phyloP scores from a whole-genome alignment of 352 stramenopile genomes.

The Blastocystis sp. region DNA sequence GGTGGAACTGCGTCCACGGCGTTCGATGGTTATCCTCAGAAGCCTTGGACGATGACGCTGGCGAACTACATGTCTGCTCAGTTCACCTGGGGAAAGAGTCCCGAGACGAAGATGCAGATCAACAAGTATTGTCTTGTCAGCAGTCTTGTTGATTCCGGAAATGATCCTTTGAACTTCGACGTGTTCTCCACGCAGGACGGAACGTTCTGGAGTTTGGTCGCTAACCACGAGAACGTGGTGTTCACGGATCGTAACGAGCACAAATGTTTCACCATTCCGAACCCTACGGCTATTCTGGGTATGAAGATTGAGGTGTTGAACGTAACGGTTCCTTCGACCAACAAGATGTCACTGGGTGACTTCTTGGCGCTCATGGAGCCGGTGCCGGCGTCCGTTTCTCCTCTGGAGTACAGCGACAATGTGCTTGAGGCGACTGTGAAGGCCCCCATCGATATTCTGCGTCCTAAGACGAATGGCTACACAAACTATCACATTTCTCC shows the following conservation, averaged over 20 bases:
- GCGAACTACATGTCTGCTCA: not conserved
- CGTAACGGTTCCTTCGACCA: not conserved
- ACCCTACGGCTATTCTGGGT: not conserved
- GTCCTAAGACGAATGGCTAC: not conserved
- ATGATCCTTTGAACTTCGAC: not conserved
- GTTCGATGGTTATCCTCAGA: not conserved
- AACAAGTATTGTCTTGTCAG: slow-evolving; percentile 19
- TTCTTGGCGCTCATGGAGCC: not conserved
- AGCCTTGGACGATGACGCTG: not conserved
- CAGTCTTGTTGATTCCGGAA: not conserved
- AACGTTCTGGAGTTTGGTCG: not conserved
- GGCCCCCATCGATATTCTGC: not conserved
- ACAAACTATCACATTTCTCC: not conserved
- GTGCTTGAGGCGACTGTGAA: not conserved
- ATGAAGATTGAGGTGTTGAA: not conserved
- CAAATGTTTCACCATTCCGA: not conserved
- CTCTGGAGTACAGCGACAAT: not conserved
- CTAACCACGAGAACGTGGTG: not conserved
- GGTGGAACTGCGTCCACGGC: not conserved
- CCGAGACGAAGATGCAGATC: not conserved
- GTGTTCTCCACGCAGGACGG: not conserved
- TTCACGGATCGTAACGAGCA: not conserved
- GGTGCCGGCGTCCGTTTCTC: not conserved
- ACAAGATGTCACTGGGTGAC: not conserved
- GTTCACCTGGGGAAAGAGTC: not conserved